Conservation (phyloP, 2,329 filamentous ascomycete genomes). For the Drechslerella coelobrocha region DNA sequence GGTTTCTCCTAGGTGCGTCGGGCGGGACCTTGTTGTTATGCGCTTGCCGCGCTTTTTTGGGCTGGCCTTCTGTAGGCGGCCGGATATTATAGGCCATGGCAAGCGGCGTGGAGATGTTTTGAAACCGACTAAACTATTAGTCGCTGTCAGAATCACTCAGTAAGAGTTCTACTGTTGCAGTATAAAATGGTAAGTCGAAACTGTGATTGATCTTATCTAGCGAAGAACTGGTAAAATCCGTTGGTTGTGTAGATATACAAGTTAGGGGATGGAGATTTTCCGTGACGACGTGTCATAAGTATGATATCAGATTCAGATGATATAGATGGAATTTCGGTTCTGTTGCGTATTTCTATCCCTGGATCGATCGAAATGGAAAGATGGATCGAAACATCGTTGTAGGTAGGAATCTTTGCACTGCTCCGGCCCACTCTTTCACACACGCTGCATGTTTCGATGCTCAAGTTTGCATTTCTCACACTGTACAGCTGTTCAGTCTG, state of each 20-base stretch:
- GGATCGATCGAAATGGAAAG: not conserved
- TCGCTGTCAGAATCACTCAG: too few species aligned
- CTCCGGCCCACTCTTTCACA: constrained; percentile 36
- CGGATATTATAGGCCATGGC: constrained; percentile 20
- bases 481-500: constrained; percentile 13
- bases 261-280: not conserved
- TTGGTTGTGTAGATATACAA: not conserved
- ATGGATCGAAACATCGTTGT: constrained; percentile 23
- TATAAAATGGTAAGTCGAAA: not conserved
- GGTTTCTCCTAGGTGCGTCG: constrained; percentile 47
- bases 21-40: constrained; percentile 51
- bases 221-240: not conserved
- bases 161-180: too few species aligned
- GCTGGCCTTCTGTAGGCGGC: constrained; percentile 5
- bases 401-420: constrained; percentile 14
- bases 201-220: not conserved
- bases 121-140: not conserved
- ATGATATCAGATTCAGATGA: too few species aligned
- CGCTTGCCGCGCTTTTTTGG: constrained; percentile 35
- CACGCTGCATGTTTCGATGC: constrained; percentile 39
- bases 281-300: not conserved
- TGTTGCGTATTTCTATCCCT: not conserved
- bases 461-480: constrained; percentile 47
- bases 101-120: not conserved
- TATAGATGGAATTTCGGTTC: constrained; percentile 12